Percentiles rank a stretch among this genome's conserved stretches.
phyloP scores from a whole-genome alignment of 2,329 filamentous ascomycete species.

The Apiospora phragmitis region DNA sequence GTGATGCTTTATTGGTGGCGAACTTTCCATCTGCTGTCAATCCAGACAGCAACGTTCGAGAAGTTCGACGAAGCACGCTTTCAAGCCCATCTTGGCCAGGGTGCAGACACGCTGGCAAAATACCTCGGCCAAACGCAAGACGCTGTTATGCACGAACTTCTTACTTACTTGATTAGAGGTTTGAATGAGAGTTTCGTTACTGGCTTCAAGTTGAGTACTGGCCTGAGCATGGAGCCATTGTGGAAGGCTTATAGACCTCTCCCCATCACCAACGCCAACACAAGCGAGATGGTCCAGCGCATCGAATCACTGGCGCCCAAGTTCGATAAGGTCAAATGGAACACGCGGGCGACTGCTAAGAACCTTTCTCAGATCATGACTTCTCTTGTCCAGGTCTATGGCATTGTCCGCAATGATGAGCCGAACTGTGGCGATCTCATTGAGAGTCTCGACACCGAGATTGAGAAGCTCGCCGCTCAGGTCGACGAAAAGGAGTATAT shows the following conservation, averaged over 20 bases:
- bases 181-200: slow-evolving; percentile 62
- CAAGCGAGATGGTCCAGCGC: slow-evolving; percentile 47
- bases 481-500: slow-evolving; percentile 39
- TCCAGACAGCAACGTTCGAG: slow-evolving; percentile 17
- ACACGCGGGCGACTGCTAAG: slow-evolving; percentile 48
- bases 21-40: slow-evolving; percentile 49
- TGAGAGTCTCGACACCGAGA: slow-evolving; percentile 49
- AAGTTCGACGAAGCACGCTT: slow-evolving; percentile 64
- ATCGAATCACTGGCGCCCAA: slow-evolving; percentile 57
- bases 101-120: slow-evolving; percentile 43
- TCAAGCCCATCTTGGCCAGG: slow-evolving; percentile 60
- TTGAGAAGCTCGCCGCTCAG: slow-evolving; percentile 53
- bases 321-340: slow-evolving; percentile 64
- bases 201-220: slow-evolving; percentile 72
- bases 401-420: slow-evolving; percentile 49
- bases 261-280: slow-evolving; percentile 48
- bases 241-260: slow-evolving; percentile 73
- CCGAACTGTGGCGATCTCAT: slow-evolving; percentile 48
- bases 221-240: slow-evolving; percentile 75
- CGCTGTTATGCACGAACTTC: slow-evolving; percentile 37
- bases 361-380: slow-evolving; percentile 55
- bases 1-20: slow-evolving; percentile 56
- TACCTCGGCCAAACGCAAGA: slow-evolving; percentile 28
- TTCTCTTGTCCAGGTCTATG: slow-evolving; percentile 57
- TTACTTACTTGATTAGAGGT: slow-evolving; percentile 39